phyloP scores from a whole-genome alignment of 495 filamentous ascomycete species.

The Mytilinidion resinicola region DNA sequence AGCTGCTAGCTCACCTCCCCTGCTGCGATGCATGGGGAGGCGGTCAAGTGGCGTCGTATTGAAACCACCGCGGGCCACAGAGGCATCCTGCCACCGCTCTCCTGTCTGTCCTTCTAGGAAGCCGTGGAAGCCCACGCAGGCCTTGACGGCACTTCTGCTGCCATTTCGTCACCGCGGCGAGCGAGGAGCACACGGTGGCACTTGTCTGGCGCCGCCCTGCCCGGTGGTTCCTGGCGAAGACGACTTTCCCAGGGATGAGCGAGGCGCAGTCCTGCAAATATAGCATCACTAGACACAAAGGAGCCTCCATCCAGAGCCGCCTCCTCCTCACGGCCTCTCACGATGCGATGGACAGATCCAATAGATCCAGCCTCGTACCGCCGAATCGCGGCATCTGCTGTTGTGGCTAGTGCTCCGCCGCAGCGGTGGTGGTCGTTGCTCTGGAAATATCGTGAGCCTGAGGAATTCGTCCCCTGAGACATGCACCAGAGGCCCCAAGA shows the following conservation, averaged over 20 bases:
- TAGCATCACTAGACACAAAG: neutral
- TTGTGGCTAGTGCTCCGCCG: neutral
- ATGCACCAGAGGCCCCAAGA: neutral
- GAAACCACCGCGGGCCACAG: neutral
- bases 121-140: neutral
- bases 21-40: neutral
- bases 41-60: neutral
- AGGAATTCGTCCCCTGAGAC: neutral
- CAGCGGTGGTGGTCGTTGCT: neutral
- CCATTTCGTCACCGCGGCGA: neutral
- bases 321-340: neutral
- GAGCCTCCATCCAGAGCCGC: neutral
- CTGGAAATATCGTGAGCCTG: neutral
- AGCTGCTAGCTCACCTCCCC: neutral
- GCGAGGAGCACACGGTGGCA: neutral
- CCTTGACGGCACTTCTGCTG: neutral
- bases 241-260: neutral
- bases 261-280: slow-evolving; percentile 4
- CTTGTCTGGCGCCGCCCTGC: neutral
- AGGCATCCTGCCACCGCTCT: neutral
- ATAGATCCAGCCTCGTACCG: neutral
- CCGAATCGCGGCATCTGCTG: neutral
- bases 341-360: neutral
- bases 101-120: neutral
- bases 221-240: neutral